phyloP scores from a whole-genome alignment of 1,284 basidiomycete genomes.

The Pyrrhoderma lamaoense region DNA sequence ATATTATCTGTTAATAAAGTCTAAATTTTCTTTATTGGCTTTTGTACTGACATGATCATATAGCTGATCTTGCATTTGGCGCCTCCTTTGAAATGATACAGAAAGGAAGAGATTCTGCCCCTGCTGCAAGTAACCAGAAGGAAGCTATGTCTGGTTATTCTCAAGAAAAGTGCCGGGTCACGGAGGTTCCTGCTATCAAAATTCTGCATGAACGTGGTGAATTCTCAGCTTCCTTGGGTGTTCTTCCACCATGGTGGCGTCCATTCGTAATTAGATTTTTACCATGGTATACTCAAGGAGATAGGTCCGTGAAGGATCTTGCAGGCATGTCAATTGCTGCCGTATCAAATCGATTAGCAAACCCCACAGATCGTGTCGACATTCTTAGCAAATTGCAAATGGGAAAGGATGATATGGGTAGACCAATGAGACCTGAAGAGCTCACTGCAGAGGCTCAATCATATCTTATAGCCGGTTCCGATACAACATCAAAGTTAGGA shows the following conservation, averaged over 20 bases:
- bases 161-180: conserved; percentile 52
- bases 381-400: conserved; percentile 20
- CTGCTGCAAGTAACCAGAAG: conserved; percentile 43
- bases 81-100: conserved; percentile 86
- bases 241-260: conserved; percentile 62
- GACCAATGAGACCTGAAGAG: conserved; percentile 39
- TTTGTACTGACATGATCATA: background rate
- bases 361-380: conserved; percentile 14
- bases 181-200: conserved; percentile 73
- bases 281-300: conserved; percentile 74
- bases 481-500: conserved; percentile 75
- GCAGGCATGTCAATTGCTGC: conserved; percentile 80
- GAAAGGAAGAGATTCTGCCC: conserved; percentile 66
- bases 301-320: conserved; percentile 21
- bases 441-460: conserved; percentile 44
- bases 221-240: conserved; percentile 61
- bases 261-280: conserved; percentile 48
- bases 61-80: conserved; percentile 78
- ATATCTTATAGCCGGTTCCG: conserved; percentile 40
- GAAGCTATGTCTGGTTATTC: conserved; percentile 59
- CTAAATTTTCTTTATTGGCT: background rate
- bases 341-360: conserved; percentile 13
- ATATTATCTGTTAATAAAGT: conserved; percentile 55
- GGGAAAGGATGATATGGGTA: conserved; percentile 39
- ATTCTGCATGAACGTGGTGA: conserved; percentile 89